phyloP scores from a whole-genome alignment of 106 monocot genomes.

The Phalaenopsis aphrodite region DNA sequence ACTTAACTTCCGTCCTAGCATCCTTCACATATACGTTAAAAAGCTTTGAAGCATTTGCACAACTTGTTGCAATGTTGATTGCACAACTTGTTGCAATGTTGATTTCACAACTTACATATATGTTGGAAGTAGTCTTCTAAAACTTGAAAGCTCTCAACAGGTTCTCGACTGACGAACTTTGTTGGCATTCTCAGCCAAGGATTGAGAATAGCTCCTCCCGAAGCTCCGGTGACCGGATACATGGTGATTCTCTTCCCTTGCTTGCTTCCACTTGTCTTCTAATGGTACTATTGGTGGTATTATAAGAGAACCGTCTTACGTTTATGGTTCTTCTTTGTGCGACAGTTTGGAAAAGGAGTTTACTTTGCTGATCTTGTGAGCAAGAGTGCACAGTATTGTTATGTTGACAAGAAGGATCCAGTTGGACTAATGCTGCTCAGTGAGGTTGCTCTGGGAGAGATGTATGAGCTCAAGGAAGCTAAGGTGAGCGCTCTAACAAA shows the following conservation, averaged over 20 bases:
- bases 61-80: no score
- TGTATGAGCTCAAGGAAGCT: conserved; percentile 83
- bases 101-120: no score
- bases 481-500: conserved; percentile 33
- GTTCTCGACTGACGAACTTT: conserved; percentile 96
- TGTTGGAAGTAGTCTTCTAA: not conserved
- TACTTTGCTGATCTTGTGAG: conserved; percentile 97
- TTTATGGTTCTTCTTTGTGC: conserved; percentile 2
- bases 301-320: not conserved
- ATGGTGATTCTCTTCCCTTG: conserved; percentile 57
- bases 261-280: conserved; percentile 6
- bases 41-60: no score
- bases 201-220: conserved; percentile 91
- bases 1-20: no score
- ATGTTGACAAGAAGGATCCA: conserved; percentile 80
- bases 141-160: conserved; percentile 16
- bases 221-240: conserved; percentile 93
- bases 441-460: conserved; percentile 96
- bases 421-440: conserved; percentile 89
- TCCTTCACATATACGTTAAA: no score
- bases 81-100: no score
- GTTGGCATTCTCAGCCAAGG: conserved; percentile 98
- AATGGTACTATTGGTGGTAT: not conserved
- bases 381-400: conserved; percentile 98
- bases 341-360: conserved; percentile 92